Percentiles rank a stretch among this genome's conserved stretches.
Evolutionary conservation across 1,284 basidiomycete genomes (phyloP).

Genomic region (Pisolithus thermaeus): DNA sequence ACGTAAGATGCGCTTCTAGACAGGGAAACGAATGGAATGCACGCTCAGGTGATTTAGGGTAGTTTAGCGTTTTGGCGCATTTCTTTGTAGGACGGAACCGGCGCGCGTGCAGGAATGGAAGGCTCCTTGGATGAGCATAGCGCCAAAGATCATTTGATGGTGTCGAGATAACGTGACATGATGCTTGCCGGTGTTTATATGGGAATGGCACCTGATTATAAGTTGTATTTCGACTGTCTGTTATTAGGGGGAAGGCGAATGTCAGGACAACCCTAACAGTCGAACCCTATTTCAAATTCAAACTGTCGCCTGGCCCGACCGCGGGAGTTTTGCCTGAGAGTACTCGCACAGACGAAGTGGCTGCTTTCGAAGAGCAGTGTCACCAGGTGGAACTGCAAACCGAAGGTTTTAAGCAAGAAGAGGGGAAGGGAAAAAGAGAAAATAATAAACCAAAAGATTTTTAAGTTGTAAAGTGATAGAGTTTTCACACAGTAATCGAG

Average conservation of each 20-base stretch:
- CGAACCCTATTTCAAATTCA: constrained; percentile 4
- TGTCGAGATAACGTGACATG: not conserved
- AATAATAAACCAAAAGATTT: constrained; percentile 7
- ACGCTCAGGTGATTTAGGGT: constrained; percentile 22
- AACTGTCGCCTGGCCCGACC: constrained; percentile 1
- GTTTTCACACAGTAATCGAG: constrained; percentile 31
- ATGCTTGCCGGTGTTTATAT: not conserved
- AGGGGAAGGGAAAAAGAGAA: not conserved
- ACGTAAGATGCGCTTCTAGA: no score
- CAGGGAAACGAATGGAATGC: not conserved
- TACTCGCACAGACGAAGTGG: no score
- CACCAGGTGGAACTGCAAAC: no score
- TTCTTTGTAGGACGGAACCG: constrained; percentile 19
- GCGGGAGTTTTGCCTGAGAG: constrained; percentile 24
- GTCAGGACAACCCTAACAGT: constrained; percentile 1
- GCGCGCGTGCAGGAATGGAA: not conserved
- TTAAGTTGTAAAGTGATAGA: constrained; percentile 36
- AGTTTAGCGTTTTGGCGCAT: constrained; percentile 29
- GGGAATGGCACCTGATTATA: not conserved
- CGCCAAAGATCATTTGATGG: not conserved
- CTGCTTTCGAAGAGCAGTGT: no score
- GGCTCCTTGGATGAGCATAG: not conserved
- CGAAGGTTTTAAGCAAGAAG: no score
- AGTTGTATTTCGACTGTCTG: not conserved
- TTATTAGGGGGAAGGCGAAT: not conserved